Conservation (phyloP, 164 flowering plant species). For the Umbellularia californica region DNA sequence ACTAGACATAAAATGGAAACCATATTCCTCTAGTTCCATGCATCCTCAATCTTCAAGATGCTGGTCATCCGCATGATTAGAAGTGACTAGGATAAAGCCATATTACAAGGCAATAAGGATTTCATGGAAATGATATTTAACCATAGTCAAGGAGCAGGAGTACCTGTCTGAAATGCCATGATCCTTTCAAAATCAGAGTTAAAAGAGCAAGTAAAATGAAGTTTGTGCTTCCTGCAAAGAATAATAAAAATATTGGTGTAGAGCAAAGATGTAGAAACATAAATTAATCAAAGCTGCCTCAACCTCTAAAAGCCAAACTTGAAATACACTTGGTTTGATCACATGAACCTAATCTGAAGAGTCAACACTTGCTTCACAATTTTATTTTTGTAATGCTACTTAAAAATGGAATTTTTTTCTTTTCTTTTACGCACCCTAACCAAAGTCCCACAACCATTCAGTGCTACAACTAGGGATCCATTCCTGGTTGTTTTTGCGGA, state of each 20-base stretch:
- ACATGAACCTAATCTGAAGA: too few relatives aligned
- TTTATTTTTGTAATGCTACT: too few relatives aligned
- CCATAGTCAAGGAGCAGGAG: neutral
- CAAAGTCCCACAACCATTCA: too few relatives aligned
- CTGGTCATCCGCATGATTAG: neutral
- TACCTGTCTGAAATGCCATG: slow-evolving; percentile 90
- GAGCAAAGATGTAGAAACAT: too few relatives aligned
- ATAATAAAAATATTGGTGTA: neutral
- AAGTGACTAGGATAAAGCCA: neutral
- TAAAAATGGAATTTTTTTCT: too few relatives aligned
- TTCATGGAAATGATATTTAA: neutral
- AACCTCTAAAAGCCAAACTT: too few relatives aligned
- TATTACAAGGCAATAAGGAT: neutral
- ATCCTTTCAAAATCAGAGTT: slow-evolving; percentile 69
- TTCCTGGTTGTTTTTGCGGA: too few relatives aligned
- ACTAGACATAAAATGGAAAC: neutral
- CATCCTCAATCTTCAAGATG: neutral
- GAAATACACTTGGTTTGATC: too few relatives aligned
- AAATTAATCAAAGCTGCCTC: too few relatives aligned
- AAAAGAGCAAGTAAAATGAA: slow-evolving; percentile 68
- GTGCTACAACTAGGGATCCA: too few relatives aligned
- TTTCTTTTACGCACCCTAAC: too few relatives aligned
- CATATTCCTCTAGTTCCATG: neutral
- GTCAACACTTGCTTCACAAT: too few relatives aligned
- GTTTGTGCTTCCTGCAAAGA: slow-evolving; percentile 72